Evolutionary conservation across 805 yeast species (phyloP), one percentile per base, ranked within the genome.

Genomic region (Wickerhamomyces queroliae): DNA sequence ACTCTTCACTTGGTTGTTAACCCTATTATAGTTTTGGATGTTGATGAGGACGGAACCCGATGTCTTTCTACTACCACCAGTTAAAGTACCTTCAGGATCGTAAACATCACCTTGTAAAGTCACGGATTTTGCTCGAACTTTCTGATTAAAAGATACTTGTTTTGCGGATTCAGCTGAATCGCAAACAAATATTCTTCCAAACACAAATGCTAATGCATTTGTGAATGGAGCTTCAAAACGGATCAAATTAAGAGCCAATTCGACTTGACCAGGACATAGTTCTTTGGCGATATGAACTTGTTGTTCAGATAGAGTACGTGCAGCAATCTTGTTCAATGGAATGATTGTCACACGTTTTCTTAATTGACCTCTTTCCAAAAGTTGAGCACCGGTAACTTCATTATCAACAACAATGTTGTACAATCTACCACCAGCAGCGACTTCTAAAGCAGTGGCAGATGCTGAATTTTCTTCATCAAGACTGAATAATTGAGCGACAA

Each of bases 1-100:
- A 3, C 46, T 53, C 15, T 61, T 59, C 11, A 77, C 56, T 41
- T 66, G 63, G 9, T 53, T 50, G 19, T 64, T 63, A 11, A 74
- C 52, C 13, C 53, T 58, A 50, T 84, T 83, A 48, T 72, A 81
- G 42, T 74, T 74, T 52, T 83, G 91, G 57, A 89, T 76, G 33
- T 75, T 76, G 10, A 76, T 58, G 41, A 90, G 66, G 3, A 83
- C 59, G 0, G 88, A 74, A 2, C 76, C 70, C 13, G 75, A 64
- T 36, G 68, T 67, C 46, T 70, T 78, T 49, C 91, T 72, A 17
- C 95, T 80, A n/a, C 98, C 98, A 35, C 99, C 99, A 1, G 96
- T 85, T 21, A 93, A 67, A 7, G 95, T 86, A 13, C 99, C 99
- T 48, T 83, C 88, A 0, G 99, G 99, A 56, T 93, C 99, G 62